Evolutionary conservation across 176 grass and related monocot genomes (phyloP).

Genomic region (Ananas comosus): DNA sequence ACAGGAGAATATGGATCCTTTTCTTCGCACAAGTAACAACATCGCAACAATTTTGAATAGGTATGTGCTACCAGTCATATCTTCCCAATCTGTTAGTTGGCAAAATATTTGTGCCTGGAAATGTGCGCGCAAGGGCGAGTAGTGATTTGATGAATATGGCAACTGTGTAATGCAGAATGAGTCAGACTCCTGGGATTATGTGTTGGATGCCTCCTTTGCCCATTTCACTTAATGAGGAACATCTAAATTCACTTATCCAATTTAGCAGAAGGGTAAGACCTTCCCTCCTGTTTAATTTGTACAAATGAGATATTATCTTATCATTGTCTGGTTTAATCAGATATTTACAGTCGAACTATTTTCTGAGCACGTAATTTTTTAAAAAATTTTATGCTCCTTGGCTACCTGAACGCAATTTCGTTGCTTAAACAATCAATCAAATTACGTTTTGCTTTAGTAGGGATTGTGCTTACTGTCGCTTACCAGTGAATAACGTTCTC

Average conservation of each 20-base stretch:
- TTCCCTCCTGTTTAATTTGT: neutral
- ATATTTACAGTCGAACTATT: neutral
- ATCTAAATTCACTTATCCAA: slow-evolving; percentile 56
- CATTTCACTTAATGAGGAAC: slow-evolving; percentile 43
- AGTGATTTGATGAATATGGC: neutral
- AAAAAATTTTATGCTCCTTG: too few relatives aligned
- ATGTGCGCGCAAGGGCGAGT: neutral
- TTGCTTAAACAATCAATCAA: too few relatives aligned
- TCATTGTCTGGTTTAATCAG: neutral
- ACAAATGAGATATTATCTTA: neutral
- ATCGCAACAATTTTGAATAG: slow-evolving; percentile 74
- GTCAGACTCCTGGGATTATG: slow-evolving; percentile 55
- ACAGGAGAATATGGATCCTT: slow-evolving; percentile 41
- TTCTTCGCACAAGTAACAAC: slow-evolving; percentile 59
- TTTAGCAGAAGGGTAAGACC: slow-evolving; percentile 61
- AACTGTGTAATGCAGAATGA: slow-evolving; percentile 43
- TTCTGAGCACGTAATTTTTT: too few relatives aligned
- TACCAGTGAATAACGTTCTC: neutral
- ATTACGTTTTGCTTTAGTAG: too few relatives aligned
- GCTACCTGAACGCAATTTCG: too few relatives aligned
- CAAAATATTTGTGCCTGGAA: neutral
- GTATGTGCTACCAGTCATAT: slow-evolving; percentile 24
- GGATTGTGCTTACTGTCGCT: neutral
- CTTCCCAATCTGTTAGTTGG: neutral
- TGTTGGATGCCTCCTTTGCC: slow-evolving; percentile 55